A percentile compares a stretch with the other conserved stretches of the same genome.
Conservation (phyloP, 768 basidiomycete genomes). For the Leccinum broughii region DNA sequence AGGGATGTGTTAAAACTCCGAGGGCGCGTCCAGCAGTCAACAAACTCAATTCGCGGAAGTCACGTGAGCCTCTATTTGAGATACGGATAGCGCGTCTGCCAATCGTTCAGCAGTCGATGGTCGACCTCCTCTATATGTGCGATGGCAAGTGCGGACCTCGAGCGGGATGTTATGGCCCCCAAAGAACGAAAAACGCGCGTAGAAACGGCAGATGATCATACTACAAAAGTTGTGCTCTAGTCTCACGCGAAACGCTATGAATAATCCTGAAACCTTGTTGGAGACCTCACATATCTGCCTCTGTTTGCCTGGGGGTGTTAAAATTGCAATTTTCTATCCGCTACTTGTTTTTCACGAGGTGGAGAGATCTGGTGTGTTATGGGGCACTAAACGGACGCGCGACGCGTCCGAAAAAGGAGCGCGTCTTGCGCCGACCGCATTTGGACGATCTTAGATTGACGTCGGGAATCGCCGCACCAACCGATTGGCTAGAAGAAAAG, state of each 20-base stretch:
- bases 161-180: slow-evolving; percentile 13
- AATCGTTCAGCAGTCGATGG: slow-evolving; percentile 10
- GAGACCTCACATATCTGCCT: slow-evolving; percentile 17
- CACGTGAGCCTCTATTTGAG: slow-evolving; percentile 37
- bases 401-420: slow-evolving; percentile 40
- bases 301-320: slow-evolving; percentile 19
- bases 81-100: slow-evolving; percentile 25
- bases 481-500: slow-evolving; percentile 18
- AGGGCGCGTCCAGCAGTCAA: slow-evolving; percentile 41
- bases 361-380: slow-evolving; percentile 33
- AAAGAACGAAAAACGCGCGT: slow-evolving; percentile 22
- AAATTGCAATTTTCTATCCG: slow-evolving; percentile 31
- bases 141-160: slow-evolving; percentile 3
- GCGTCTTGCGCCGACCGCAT: slow-evolving; percentile 40
- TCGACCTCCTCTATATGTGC: background rate
- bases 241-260: slow-evolving; percentile 17
- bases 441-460: slow-evolving; percentile 36
- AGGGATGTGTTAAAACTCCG: slow-evolving; percentile 43
- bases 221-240: slow-evolving; percentile 19
- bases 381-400: slow-evolving; percentile 23
- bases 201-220: background rate
- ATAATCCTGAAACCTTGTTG: slow-evolving; percentile 18
- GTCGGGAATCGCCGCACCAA: slow-evolving; percentile 14
- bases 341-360: slow-evolving; percentile 28
- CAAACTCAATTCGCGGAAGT: slow-evolving; percentile 41